phyloP scores from a whole-genome alignment of 495 filamentous ascomycete species.

The Entonaema liquescens region DNA sequence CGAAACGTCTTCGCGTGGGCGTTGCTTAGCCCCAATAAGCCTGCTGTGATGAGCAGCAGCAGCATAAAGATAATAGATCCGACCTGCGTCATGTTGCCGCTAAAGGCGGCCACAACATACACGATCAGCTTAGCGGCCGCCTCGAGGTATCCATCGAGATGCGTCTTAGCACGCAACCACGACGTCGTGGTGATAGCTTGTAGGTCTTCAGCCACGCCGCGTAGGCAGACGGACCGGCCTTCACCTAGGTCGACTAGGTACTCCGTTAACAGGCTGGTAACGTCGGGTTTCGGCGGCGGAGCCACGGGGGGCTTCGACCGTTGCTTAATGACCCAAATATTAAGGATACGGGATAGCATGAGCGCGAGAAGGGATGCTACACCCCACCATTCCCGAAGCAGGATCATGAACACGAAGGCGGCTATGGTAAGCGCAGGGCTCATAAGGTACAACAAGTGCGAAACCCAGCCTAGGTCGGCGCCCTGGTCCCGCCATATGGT shows the following conservation, averaged over 20 bases:
- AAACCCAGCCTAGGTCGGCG: constrained; percentile 49
- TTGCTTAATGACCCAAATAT: constrained; percentile 63
- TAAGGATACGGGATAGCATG: constrained; percentile 62
- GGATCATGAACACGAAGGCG: constrained; percentile 50
- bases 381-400: constrained; percentile 63
- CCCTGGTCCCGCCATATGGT: constrained; percentile 46
- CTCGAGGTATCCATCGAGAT: constrained; percentile 57
- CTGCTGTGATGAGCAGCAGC: constrained; percentile 59
- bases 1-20: constrained; percentile 51
- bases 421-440: constrained; percentile 55
- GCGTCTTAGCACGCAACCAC: constrained; percentile 64
- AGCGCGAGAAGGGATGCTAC: constrained; percentile 54
- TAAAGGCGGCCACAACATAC: constrained; percentile 61
- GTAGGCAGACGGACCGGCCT: constrained; percentile 54
- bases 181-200: constrained; percentile 64
- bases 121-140: constrained; percentile 63
- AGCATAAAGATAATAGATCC: constrained; percentile 59
- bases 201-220: constrained; percentile 62
- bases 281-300: constrained; percentile 22
- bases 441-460: constrained; percentile 56
- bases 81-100: constrained; percentile 58
- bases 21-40: constrained; percentile 62
- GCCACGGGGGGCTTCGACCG: constrained; percentile 46
- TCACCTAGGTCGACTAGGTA: constrained; percentile 47
- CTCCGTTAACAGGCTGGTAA: constrained; percentile 39